Evolutionary conservation across 495 filamentous ascomycete species (phyloP), one percentile per base, ranked within the genome.

Genomic region (Trichoderma gamsii): DNA sequence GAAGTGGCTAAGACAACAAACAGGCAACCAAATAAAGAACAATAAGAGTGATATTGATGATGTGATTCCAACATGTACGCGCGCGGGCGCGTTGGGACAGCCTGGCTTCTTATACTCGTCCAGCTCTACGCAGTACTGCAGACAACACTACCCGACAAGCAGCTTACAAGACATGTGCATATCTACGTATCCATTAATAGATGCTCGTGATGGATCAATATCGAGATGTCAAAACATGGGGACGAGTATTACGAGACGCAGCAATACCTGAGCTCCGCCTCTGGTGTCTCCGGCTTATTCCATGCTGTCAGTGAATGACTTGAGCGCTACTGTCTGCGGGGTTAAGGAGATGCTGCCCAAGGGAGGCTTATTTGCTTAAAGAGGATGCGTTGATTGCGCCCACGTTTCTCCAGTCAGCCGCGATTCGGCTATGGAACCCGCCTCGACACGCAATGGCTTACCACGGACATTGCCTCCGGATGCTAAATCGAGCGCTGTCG

Each of bases 331-430:
- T 3, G 18, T 21, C 49, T 52, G 16, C 49, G 49, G 49, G 21
- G 49, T 6, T 1, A 9, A n/a, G 18, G n/a, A 9, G n/a, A 13
- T 15, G 27, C 13, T 4, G 23, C 11, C 9, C 12, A 23, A 21
- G 56, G 8, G 23, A 61, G 16, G 27, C 23, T 23, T 29, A 23
- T 11, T 61, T 5, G 13, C 2, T 21, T 61, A 61, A 61, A 61
- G 56, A 61, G 56, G 23, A 32, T 61, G 56, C 56, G 56, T 61
- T 61, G 56, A 61, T 61, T 61, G 56, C 23, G 56, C 56, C 56
- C 56, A 61, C 56, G 56, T 61, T 21, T 61, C 56, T 32, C 56
- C 56, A 27, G 27, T 21, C 51, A 21, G 23, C 56, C 16, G 49
- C 25, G 35, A 49, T 13, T 11, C 56, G 56, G 56, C 27, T 61